These are phyloP conservation scores for Ceratocystis papillata DNA, from an alignment of 2,329 filamentous ascomycete species.

Conservation along the genomic window DNA sequence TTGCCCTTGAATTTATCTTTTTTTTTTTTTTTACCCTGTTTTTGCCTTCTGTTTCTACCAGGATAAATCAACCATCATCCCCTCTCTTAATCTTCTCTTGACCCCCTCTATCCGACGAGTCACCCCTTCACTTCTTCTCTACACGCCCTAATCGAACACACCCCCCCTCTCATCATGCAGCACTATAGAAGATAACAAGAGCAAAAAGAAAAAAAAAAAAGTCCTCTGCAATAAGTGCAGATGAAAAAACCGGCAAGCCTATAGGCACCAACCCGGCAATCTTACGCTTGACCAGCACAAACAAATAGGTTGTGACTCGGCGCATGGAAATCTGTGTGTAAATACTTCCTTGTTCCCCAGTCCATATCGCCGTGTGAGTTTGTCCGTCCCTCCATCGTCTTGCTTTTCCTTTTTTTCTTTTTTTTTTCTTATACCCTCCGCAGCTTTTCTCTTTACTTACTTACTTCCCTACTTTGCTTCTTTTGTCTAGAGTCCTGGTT, in stretches of 20 bases:
- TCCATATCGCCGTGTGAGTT: neutral
- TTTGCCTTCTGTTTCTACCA: constrained; percentile 5
- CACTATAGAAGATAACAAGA: too few relatives aligned
- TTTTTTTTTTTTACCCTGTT: neutral
- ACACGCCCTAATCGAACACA: too few relatives aligned
- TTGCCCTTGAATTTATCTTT: constrained; percentile 7
- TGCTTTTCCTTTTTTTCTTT: constrained; percentile 15
- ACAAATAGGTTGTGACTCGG: neutral
- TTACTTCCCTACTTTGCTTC: neutral
- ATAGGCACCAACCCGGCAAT: constrained; percentile 1
- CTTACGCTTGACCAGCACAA: neutral
- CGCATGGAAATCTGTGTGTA: neutral
- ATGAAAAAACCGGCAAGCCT: constrained; percentile 7
- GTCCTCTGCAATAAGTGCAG: neutral
- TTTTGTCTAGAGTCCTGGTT: neutral
- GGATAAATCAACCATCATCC: neutral
- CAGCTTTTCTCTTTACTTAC: neutral
- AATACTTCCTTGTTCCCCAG: constrained; percentile 8
- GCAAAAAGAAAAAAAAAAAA: too few relatives aligned
- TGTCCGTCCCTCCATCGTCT: constrained; percentile 1
- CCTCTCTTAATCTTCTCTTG: neutral
- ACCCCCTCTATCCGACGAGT: constrained; percentile 1
- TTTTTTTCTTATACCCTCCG: constrained; percentile 3
- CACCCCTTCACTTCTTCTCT: neutral
- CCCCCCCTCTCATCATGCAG: too few relatives aligned